Base-by-base conservation (phyloP, 352 stramenopile genomes). In the Phytopythium montanum region DNA sequence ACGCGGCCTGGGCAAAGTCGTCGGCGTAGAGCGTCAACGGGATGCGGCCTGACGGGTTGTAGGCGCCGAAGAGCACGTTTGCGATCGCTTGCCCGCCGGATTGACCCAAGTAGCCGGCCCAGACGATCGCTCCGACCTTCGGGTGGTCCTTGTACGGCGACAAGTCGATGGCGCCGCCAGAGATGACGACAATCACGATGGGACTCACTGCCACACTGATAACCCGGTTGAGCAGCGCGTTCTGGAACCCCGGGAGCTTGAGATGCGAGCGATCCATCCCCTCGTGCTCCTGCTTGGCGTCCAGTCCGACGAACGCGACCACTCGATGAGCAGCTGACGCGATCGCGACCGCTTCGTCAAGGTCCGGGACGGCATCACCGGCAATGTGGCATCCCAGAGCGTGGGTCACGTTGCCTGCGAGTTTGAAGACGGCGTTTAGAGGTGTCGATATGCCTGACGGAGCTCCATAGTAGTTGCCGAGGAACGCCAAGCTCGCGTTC, bases 111-210 rank as follows among this genome's bases (percentile, higher is more conserved):
- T 94, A 88, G 14, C 84, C 87, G 23, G 62, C 73, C 38, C 78
- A 79, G 46, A 94, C n/a, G 54, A 95, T 87, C 19, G 79, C 79
- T 21, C 71, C 75, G 39, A 92, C 79, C 54, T 81, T 85, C 2
- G 71, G 65, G 51, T 89, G 65, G 31, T 69, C 64, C 58, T 79
- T 77, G 64, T 86, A 93, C 53, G 49, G 55, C 7, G 69, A 83
- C 38, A 95, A 65, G 29, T 90, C 79, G n/a, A 97, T 64, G 31
- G 83, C 79, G 2, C 90, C 76, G 18, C 92, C 90, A 1, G 92
- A 63, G 23, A 96, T 67, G 0, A 98, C 53, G 18, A 97, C 79
- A 13, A 97, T 63, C 21, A 89, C 68, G 60, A 97, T 76, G 4
- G 86, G 82, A 10, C 66, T 61, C 25, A 61, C 64, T 1, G 73